Percentiles rank a stretch among this genome's conserved stretches.
phyloP scores from a whole-genome alignment of 257 asterid species.

The Ajuga chamaepitys region DNA sequence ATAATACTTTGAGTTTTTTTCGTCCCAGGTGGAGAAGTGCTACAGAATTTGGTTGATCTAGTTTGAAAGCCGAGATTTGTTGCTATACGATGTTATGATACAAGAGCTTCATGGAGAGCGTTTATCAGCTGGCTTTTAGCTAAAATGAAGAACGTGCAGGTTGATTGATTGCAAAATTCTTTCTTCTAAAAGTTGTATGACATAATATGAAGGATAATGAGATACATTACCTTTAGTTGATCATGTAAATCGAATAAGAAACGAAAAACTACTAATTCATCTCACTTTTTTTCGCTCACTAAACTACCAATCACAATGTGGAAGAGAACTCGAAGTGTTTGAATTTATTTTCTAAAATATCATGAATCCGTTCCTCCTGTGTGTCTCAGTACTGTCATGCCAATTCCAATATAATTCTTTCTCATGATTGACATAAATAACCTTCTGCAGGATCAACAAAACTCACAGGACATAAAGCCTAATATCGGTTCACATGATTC shows the following conservation, averaged over 20 bases:
- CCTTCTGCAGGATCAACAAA: slow-evolving; percentile 43
- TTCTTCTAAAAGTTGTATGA: neutral
- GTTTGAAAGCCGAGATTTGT: slow-evolving; percentile 9
- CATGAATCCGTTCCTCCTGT: neutral
- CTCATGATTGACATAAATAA: neutral
- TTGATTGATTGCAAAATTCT: neutral
- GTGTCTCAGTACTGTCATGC: neutral
- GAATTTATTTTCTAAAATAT: neutral
- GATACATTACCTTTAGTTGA: neutral
- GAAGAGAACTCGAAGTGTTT: neutral
- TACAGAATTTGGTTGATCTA: slow-evolving; percentile 2
- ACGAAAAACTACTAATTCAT: no score
- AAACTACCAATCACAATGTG: neutral
- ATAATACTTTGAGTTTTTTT: slow-evolving; percentile 11
- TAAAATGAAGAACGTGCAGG: slow-evolving; percentile 49
- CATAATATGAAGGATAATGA: neutral
- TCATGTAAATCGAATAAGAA: no score
- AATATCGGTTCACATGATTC: slow-evolving; percentile 52
- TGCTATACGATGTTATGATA: neutral
- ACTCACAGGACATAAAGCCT: slow-evolving; percentile 56
- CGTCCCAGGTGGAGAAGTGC: slow-evolving; percentile 25
- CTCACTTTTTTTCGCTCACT: neutral
- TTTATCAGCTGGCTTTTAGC: slow-evolving; percentile 25
- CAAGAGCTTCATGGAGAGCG: slow-evolving; percentile 32
- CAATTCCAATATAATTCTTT: neutral